A percentile compares a stretch with the other conserved stretches of the same genome.
Conservation (phyloP, 176 grass and related monocot species). For the Raddia distichophylla region DNA sequence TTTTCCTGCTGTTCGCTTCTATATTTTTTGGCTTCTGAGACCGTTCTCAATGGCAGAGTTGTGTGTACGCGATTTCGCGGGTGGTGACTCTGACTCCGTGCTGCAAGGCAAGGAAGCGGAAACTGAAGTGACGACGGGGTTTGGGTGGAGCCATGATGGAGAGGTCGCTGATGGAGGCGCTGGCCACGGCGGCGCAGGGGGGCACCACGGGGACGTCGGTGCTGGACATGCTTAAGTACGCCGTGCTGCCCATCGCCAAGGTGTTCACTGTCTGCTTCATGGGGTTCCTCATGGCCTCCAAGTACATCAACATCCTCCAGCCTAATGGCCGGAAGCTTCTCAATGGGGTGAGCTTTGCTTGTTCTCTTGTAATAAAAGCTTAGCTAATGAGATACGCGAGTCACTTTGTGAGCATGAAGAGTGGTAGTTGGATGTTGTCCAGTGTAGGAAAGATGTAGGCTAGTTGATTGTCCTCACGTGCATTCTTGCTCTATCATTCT, state of each 20-base stretch:
- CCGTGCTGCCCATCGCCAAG: constrained; percentile 90
- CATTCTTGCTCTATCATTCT: not conserved
- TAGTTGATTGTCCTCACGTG: not conserved
- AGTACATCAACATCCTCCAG: constrained; percentile 91
- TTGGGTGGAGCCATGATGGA: constrained; percentile 49
- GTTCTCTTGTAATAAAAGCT: constrained; percentile 21
- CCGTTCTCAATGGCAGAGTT: constrained; percentile 33
- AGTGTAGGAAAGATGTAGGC: constrained; percentile 9
- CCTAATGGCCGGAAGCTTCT: constrained; percentile 91
- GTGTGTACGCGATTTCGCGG: not conserved
- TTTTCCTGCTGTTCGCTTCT: constrained; percentile 38
- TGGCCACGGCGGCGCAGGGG: constrained; percentile 57
- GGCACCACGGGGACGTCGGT: constrained; percentile 60
- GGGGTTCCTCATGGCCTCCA: constrained; percentile 97
- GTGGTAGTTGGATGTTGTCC: constrained; percentile 9
- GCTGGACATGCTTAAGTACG: constrained; percentile 74
- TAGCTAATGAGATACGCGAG: not conserved
- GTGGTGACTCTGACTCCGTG: not conserved
- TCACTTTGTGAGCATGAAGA: not conserved
- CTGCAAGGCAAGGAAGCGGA: not conserved
- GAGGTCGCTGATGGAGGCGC: constrained; percentile 69
- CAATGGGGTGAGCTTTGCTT: constrained; percentile 73
- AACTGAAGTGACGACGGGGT: not conserved
- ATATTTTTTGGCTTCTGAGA: constrained; percentile 33
- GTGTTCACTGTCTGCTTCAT: constrained; percentile 99